Evolutionary conservation across 805 yeast species (phyloP).

Genomic region (Wickerhamiella australiensis): DNA sequence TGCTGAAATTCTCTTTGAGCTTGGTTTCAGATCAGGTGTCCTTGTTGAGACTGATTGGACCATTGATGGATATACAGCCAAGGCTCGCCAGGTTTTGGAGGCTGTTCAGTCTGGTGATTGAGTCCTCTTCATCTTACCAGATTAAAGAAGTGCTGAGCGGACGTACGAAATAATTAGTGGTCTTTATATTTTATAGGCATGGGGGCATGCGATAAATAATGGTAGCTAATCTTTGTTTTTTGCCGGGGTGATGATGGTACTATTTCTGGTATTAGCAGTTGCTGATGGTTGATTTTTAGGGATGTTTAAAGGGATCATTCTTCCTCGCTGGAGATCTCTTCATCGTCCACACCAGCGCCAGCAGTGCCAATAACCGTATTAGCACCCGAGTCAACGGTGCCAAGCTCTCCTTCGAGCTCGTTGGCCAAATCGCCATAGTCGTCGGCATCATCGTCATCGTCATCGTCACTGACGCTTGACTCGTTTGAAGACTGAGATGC

Average conservation of each 20-base stretch:
- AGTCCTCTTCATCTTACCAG: no score
- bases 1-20: conserved; percentile 35
- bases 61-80: neutral
- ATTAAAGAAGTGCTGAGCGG: no score
- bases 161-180: no score
- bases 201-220: conserved; percentile 2
- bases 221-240: no score
- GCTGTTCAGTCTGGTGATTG: neutral
- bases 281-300: no score
- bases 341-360: neutral
- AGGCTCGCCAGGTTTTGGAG: neutral
- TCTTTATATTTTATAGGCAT: no score
- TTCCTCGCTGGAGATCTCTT: conserved; percentile 3
- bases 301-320: neutral
- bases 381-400: neutral
- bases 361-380: neutral
- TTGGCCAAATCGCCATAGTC: conserved; percentile 9
- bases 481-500: neutral
- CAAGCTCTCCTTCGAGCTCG: conserved; percentile 9
- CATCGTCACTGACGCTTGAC: neutral
- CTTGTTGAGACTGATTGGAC: conserved; percentile 17
- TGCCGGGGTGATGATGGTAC: no score
- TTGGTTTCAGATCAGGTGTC: conserved; percentile 16
- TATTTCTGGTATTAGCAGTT: neutral
- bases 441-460: neutral